A percentile compares a stretch with the other conserved stretches of the same genome.
Conservation (phyloP, 805 yeast species). For the Zygoascus biomembranicola region DNA sequence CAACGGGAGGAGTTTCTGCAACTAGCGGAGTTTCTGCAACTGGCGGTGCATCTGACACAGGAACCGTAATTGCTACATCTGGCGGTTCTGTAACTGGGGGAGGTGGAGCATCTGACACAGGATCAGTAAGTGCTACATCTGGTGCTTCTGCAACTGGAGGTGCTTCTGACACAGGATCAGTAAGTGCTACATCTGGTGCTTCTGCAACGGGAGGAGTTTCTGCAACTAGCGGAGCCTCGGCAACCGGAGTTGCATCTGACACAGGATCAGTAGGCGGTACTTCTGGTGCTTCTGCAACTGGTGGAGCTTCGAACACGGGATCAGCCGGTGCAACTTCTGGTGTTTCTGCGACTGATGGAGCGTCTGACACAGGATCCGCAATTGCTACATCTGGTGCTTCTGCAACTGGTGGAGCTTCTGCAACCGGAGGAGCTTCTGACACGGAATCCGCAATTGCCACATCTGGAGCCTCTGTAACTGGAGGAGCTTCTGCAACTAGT, state of each 20-base stretch:
- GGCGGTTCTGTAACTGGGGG: no score
- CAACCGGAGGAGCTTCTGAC: neutral
- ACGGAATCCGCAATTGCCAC: no score
- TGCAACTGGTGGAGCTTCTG: neutral
- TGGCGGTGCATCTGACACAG: no score
- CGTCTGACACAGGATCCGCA: no score
- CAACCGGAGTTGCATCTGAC: no score
- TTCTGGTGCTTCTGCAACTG: slow-evolving; percentile 4
- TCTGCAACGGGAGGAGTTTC: neutral
- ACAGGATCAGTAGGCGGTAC: slow-evolving; percentile 2
- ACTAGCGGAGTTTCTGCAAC: slow-evolving; percentile 1
- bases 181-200: slow-evolving; percentile 4
- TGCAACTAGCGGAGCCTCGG: neutral
- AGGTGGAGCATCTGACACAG: no score
- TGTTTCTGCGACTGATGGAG: neutral
- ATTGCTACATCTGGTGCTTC: no score
- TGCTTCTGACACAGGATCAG: slow-evolving; percentile 1
- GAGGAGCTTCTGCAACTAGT: neutral
- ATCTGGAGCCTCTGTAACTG: neutral
- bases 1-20: neutral
- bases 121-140: slow-evolving; percentile 2
- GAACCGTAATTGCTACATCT: no score
- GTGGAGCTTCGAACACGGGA: neutral
- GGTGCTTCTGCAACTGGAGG: slow-evolving; percentile 2
- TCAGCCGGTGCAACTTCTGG: neutral